phyloP scores from a whole-genome alignment of 805 yeast genomes.

The Helenozyma baotianmanensis region DNA sequence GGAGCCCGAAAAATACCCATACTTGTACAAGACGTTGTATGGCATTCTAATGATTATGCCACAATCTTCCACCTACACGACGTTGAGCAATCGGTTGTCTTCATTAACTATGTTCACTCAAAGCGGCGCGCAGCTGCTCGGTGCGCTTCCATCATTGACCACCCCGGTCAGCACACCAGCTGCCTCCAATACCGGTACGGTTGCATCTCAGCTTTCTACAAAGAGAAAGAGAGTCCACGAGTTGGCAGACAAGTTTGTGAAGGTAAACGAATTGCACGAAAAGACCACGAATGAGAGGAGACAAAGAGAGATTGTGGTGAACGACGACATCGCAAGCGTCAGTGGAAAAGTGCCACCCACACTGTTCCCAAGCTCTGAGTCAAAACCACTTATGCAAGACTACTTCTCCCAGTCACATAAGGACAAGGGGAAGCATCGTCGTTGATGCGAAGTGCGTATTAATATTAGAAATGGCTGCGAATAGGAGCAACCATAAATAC shows the following conservation, averaged over 20 bases:
- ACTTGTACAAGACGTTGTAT: constrained; percentile 78
- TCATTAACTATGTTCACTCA: constrained; percentile 38
- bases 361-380: constrained; percentile 14
- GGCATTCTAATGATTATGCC: constrained; percentile 93
- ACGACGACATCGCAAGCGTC: constrained; percentile 4
- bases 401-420: constrained; percentile 11
- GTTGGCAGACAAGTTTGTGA: constrained; percentile 36
- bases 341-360: constrained; percentile 5
- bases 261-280: constrained; percentile 34
- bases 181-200: constrained; percentile 16
- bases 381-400: constrained; percentile 15
- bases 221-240: constrained; percentile 37
- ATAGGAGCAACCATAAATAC: too few species aligned
- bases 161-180: constrained; percentile 13
- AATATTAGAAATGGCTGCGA: too few species aligned
- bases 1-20: constrained; percentile 80
- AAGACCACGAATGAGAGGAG: background rate
- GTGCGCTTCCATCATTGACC: too few species aligned
- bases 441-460: too few species aligned
- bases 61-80: constrained; percentile 85
- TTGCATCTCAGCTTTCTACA: constrained; percentile 28
- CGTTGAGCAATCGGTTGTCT: constrained; percentile 69
- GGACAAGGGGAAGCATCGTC: constrained; percentile 1
- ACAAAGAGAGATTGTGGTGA: constrained; percentile 5
- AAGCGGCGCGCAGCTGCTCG: constrained; percentile 21